Conservation (phyloP, 352 stramenopile genomes). For the Thalassiosira livingstoniorum region DNA sequence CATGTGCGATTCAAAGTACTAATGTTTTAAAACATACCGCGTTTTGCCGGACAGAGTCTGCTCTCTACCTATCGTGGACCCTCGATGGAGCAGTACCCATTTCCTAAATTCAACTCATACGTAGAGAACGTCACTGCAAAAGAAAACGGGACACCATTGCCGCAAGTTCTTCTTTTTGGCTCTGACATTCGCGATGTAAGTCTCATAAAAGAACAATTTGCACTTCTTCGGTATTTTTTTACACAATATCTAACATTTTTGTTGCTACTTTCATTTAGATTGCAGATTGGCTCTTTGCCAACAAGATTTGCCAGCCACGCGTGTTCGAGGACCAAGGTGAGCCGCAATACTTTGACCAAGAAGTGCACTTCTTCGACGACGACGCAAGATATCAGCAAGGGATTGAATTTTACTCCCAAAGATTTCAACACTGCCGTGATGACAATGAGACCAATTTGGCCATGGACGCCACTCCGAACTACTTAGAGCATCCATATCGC, state of each 20-base stretch:
- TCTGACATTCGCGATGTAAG: too few species aligned
- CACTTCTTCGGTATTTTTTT: too few species aligned
- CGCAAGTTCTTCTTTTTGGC: too few species aligned
- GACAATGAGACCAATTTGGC: background rate
- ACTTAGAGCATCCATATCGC: slow-evolving; percentile 4
- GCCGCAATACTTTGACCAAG: slow-evolving; percentile 40
- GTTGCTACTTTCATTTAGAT: slow-evolving; percentile 20
- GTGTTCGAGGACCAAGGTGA: slow-evolving; percentile 28
- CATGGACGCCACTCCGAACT: background rate
- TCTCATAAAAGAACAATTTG: too few species aligned
- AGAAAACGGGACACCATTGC: too few species aligned
- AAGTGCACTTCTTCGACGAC: slow-evolving; percentile 49
- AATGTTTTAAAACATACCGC: too few species aligned
- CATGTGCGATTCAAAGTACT: too few species aligned
- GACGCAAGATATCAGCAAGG: slow-evolving; percentile 27
- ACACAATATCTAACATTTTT: too few species aligned
- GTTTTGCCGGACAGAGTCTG: too few species aligned
- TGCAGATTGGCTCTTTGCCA: slow-evolving; percentile 39
- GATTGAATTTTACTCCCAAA: slow-evolving; percentile 42
- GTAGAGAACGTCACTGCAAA: too few species aligned
- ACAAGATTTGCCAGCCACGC: slow-evolving; percentile 11
- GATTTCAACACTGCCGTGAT: slow-evolving; percentile 14
- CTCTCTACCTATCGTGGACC: too few species aligned
- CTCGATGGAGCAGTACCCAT: background rate
- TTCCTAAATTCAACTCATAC: background rate